Conservation (phyloP, 2,329 filamentous ascomycete species). For the Fonsecaea monophora region DNA sequence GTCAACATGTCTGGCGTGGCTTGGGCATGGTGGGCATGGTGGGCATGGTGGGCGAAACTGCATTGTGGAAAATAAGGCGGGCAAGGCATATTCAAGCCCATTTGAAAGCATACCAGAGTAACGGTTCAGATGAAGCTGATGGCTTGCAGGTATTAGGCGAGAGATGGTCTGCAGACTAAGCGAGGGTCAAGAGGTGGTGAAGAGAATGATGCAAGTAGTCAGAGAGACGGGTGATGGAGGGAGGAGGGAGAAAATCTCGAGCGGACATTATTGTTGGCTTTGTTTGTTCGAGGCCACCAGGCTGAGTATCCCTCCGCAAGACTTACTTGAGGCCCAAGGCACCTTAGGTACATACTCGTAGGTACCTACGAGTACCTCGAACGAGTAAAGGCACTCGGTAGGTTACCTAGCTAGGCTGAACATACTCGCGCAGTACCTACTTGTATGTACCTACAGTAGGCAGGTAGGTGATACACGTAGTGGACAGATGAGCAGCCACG, state of each 20-base stretch:
- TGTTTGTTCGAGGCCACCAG: not conserved
- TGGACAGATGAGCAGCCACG: too few relatives aligned
- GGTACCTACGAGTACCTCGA: too few relatives aligned
- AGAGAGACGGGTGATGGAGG: conserved; percentile 6
- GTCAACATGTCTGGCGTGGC: not conserved
- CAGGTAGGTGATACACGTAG: too few relatives aligned
- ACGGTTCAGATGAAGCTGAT: conserved; percentile 27
- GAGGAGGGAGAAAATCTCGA: conserved; percentile 5
- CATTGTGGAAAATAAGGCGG: not conserved
- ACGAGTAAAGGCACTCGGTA: too few relatives aligned
- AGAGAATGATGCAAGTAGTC: not conserved
- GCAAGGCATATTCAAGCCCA: not conserved
- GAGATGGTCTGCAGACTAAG: conserved; percentile 21
- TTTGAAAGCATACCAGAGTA: conserved; percentile 10
- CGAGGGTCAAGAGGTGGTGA: not conserved
- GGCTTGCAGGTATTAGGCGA: conserved; percentile 15
- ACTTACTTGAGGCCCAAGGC: too few relatives aligned
- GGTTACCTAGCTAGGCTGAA: too few relatives aligned
- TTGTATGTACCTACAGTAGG: too few relatives aligned
- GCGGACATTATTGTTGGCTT: too few relatives aligned
- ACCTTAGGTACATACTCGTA: too few relatives aligned
- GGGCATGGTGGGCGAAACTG: not conserved
- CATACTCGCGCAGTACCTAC: too few relatives aligned
- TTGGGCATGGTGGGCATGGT: not conserved
- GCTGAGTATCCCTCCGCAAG: not conserved